phyloP scores from a whole-genome alignment of 2,329 filamentous ascomycete species.

The Penicillium thymicola region DNA sequence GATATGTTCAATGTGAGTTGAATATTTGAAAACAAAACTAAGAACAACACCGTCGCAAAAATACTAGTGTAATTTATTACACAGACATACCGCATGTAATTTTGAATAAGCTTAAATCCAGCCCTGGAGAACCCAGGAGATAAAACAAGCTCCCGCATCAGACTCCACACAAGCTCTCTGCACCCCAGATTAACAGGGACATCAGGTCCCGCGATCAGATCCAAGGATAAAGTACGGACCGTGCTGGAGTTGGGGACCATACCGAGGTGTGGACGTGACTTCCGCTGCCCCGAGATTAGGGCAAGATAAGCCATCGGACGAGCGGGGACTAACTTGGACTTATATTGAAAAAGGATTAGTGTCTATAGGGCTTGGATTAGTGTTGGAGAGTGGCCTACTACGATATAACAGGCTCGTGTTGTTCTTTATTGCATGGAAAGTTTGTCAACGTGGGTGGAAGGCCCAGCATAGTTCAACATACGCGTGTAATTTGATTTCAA shows the following conservation, averaged over 20 bases:
- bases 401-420: background rate
- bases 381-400: background rate
- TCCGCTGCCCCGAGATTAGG: slow-evolving; percentile 19
- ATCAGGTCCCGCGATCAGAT: slow-evolving; percentile 9
- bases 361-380: background rate
- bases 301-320: slow-evolving; percentile 13
- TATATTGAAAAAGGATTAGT: background rate
- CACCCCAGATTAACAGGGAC: slow-evolving; percentile 21
- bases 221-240: slow-evolving; percentile 20
- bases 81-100: background rate
- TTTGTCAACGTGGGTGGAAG: background rate
- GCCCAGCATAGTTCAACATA: background rate
- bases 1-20: background rate
- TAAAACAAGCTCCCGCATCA: slow-evolving; percentile 3
- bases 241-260: slow-evolving; percentile 14
- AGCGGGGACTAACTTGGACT: slow-evolving; percentile 7
- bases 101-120: slow-evolving; percentile 10
- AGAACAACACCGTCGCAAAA: slow-evolving; percentile 8
- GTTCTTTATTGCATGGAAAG: background rate
- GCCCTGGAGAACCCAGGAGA: background rate
- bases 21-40: background rate
- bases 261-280: slow-evolving; percentile 10
- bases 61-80: slow-evolving; percentile 9
- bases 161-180: slow-evolving; percentile 23
- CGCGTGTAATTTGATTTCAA: background rate